Base-by-base conservation (phyloP, 139 green algal species). In the Astrephomene gubernaculifera region DNA sequence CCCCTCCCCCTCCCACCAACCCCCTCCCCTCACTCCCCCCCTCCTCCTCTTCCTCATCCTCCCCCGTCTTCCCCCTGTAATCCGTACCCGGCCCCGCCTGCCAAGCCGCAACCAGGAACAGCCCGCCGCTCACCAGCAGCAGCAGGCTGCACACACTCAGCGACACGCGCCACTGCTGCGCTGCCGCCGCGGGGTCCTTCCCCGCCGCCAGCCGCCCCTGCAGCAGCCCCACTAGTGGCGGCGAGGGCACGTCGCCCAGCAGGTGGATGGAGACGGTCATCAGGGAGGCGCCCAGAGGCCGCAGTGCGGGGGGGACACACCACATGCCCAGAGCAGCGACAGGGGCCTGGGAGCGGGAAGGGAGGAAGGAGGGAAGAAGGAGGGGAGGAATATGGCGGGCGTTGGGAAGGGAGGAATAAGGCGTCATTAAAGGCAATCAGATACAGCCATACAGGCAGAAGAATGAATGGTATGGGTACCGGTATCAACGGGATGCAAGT, bases 241-340 rank as follows among this genome's bases (percentile, higher is more conserved):
- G 96, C 19, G 93, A 95, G 14, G 97, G 97, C 61, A 99, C 97
- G 86, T 99, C 97, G 0, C 97, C 97, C 1, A 98, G 74, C n/a
- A 98, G 43, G 71, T 99, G 97, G 17, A 98, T 97, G 45, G 82
- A 85, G 25, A 99, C 89, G 1, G 97, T 96, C 12, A 89, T 92
- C 60, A 99, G 87, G 27, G 86, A 90, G 68, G 96, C 95, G 3
- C 93, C 94, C 68, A 98, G 89, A 9, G 97, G 91, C 6, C 97
- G 91, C 79, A 98, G 90, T 22, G 78, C 53, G 0, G 92, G 29
- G 1, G 96, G 95, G n/a, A 99, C 96, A 35, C 83, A 92, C 97
- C 97, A 98, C 89, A 99, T 93, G 33, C 90, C 88, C 6, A 97
- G 86, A 17, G 93, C 90, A 2, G 71, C 95, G 9, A 93, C 87